Evolutionary conservation across 1,139 yeast species (phyloP), one percentile per base, ranked within the genome.

Genomic region (Candida sp.): DNA sequence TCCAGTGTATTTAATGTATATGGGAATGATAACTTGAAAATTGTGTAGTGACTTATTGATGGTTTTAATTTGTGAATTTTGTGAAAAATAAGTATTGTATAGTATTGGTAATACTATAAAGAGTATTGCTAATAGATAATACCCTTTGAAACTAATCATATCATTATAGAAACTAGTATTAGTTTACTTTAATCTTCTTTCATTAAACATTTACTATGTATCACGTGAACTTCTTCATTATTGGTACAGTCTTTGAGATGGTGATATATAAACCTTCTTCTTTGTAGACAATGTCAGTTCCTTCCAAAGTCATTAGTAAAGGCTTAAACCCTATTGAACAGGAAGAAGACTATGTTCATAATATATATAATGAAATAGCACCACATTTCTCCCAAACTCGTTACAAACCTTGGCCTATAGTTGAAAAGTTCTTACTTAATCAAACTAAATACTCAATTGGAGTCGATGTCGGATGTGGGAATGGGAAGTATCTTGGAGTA

Each of bases 351-450:
- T 87, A 79, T 57, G 99, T 93, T 2, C 99, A 93, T 63, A 77
- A 79, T 21, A 96, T 95, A 2, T 93, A 93, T 66, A 87, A 93
- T 57, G 87, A 87, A 49, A 93, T 93, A 33, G 99, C 99, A 0
- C 58, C 83, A 9, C 99, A 95, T 61, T 93, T 93, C 61, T 90
- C 98, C 3, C 84, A 85, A 52, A 93, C 99, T 0, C 69, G 99
- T 35, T 93, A 90, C 65, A 91, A 88, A 68, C 98, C 98, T 23
- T 93, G 99, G 99, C 99, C 99, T 5, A 83, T 90, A 12, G 99
- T 95, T 15, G 88, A 87, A 44, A 66, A 73, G 49, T 93, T 86
- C 58, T 66, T 93, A 40, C 60, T 55, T 21, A 54, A 49, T 5
- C 63, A 68, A 43, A 44, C 53, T 3, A 64, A 64, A 33, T 64